Evolutionary conservation across 1,139 yeast species (phyloP), one percentile per base, ranked within the genome.

Genomic region (Debaryomyces psychrophilus): DNA sequence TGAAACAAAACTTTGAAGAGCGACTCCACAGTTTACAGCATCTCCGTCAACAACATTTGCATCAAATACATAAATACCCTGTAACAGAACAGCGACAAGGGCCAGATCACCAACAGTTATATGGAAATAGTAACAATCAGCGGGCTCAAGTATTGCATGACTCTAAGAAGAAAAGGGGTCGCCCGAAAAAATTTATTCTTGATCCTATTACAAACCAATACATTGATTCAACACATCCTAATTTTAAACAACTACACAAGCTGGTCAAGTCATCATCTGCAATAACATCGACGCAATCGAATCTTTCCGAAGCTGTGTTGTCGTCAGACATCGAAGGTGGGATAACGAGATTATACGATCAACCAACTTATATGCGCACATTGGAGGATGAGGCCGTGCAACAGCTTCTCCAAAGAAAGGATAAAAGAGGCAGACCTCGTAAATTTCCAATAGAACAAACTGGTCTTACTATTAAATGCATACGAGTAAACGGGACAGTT

Each of bases 381-480:
- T 63, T 71, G 43, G 69, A 65, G 41, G 73, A 71, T 34, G 67
- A 62, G 17, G 76, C 73, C 15, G 74, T 74, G 25, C 65, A 68
- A 49, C 66, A 68, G 46, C 61, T 75, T 40, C 58, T 75, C 33
- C 64, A 65, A 48, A 73, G 66, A 58, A 75, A 75, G 49, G 80
- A 75, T 50, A 67, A 65, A 48, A 58, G 80, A 46, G 83, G 83
- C 11, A 63, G 83, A 53, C 83, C 83, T 4, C 64, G 82, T 51
- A 78, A 78, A 54, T 75, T 76, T 50, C 79, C 81, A 0, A 62
- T 73, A 9, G 81, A 74, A 48, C 74, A 74, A 50, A 72, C 78
- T n/a, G 80, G 80, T 3, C 60, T 73, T 5, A 74, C 79, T 9
- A 76, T 75, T 40, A 72, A 69, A 53, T 79, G 80, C 1, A 68